Base-by-base conservation (phyloP, 441 rosid genomes). In the Mallotus repandus region DNA sequence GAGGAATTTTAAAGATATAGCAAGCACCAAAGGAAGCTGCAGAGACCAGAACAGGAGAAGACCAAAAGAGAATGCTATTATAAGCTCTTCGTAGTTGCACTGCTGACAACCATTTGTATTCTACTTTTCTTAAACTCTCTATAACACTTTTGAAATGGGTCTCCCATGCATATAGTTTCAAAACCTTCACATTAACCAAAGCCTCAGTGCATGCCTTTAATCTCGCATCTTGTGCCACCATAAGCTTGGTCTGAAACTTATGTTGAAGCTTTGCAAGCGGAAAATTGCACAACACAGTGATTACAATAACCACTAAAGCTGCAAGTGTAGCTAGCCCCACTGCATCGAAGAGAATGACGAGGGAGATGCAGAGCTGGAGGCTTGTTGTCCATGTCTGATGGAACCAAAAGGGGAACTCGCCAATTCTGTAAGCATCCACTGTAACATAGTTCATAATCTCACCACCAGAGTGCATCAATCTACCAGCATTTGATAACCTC, bases 351-450 rank as follows among this genome's bases (percentile, higher is more conserved):
- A 96, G 90, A 71, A 96, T 90, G 62, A 80, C 73, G 0, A 96
- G 81, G 7, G 98, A 91, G 4, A 96, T 78, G 65, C 92, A 84
- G 29, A 96, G 89, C 85, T 93, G 98, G 69, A 96, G 86, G 79
- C 88, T 81, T 43, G 99, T 96, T 1, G 98, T 84, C 99, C 99
- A 96, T 57, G 89, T 91, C 85, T 93, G 97, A 70, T 96, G 99
- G 76, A 90, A 86, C 99, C 98, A 96, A 76, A 85, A 96, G 4
- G 99, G 97, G 70, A 93, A 96, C 45, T 96, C 99, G 7, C 99
- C 99, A 19, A 96, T 88, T 71, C 97, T 82, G 53, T 92, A 93
- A 16, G 99, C 97, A 88, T 96, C 99, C 1, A 92, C 96, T 0
- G 94, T 86, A 3, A 93, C 97, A 73, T 92, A 96, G 82, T 93